These are phyloP conservation scores for Prinsepia uniflora DNA, from an alignment of 306 rosid species.

Conservation along the genomic window DNA sequence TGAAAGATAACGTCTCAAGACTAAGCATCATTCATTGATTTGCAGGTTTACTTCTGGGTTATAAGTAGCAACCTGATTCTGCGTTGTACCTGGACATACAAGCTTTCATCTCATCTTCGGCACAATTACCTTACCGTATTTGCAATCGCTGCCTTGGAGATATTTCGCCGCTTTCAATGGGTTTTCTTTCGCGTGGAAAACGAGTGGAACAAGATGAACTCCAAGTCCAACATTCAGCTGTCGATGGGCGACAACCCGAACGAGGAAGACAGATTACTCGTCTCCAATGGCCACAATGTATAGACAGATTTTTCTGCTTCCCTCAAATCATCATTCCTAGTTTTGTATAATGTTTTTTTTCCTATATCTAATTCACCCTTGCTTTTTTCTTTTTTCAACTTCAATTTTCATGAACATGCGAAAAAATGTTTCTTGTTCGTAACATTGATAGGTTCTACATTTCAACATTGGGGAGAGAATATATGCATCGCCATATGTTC, in stretches of 20 bases:
- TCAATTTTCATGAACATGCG: slow-evolving; percentile 14
- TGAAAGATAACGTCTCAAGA: background rate
- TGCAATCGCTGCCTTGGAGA: slow-evolving; percentile 75
- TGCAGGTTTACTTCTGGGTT: slow-evolving; percentile 94
- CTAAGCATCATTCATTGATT: background rate
- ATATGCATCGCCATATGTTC: slow-evolving; percentile 1
- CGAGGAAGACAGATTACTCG: slow-evolving; percentile 69
- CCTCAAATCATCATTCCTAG: background rate
- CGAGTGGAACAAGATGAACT: slow-evolving; percentile 78
- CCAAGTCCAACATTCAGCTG: slow-evolving; percentile 60
- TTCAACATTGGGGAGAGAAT: slow-evolving; percentile 6
- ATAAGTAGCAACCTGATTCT: slow-evolving; percentile 81
- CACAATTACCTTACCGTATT: slow-evolving; percentile 89
- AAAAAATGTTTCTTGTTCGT: slow-evolving; percentile 16
- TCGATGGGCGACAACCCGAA: slow-evolving; percentile 48
- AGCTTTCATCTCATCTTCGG: slow-evolving; percentile 97
- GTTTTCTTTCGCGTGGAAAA: slow-evolving; percentile 93
- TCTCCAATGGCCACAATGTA: slow-evolving; percentile 52
- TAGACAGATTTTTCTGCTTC: slow-evolving; percentile 35
- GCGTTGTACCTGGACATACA: slow-evolving; percentile 99
- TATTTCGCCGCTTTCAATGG: slow-evolving; percentile 98
- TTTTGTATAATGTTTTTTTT: slow-evolving; percentile 16
- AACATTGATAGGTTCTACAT: slow-evolving; percentile 11
- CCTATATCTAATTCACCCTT: background rate
- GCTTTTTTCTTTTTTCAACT: background rate